These are phyloP conservation scores for Kwoniella shivajii DNA, from an alignment of 1,284 basidiomycete species.

Conservation along the genomic window DNA sequence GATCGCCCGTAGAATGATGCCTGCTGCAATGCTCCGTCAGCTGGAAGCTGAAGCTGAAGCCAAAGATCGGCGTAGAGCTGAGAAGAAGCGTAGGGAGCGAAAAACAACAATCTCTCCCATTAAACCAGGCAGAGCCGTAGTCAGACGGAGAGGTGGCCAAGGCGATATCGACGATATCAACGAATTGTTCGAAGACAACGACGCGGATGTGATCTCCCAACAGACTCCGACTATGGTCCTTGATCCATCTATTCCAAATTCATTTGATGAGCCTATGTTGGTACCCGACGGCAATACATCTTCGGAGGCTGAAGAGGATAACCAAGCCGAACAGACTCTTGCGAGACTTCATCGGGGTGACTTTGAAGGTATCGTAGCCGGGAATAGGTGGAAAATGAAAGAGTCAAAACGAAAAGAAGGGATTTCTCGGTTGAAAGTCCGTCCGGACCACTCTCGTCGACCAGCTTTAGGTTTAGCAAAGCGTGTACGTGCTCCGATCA, in stretches of 20 bases:
- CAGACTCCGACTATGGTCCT: not conserved
- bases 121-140: conserved; percentile 42
- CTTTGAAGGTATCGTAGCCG: conserved; percentile 44
- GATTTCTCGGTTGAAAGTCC: not conserved
- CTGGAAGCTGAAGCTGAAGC: conserved; percentile 31
- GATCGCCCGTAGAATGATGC: conserved; percentile 48
- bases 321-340: conserved; percentile 30
- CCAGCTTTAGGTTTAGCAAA: conserved; percentile 32
- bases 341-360: conserved; percentile 45
- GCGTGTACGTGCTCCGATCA: conserved; percentile 3
- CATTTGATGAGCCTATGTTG: conserved; percentile 17
- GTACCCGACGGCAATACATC: conserved; percentile 22
- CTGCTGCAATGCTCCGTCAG: conserved; percentile 43
- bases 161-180: conserved; percentile 22
- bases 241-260: not conserved
- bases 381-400: conserved; percentile 5
- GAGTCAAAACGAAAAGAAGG: not conserved
- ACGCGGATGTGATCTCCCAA: not conserved
- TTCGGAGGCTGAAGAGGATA: conserved; percentile 40
- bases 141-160: conserved; percentile 25
- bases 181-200: conserved; percentile 22
- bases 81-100: conserved; percentile 6
- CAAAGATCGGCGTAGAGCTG: conserved; percentile 13
- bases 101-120: conserved; percentile 24
- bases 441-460: conserved; percentile 12